These are phyloP conservation scores for Thielaviopsis ethacetica DNA, from an alignment of 2,329 filamentous ascomycete species.

Conservation along the genomic window DNA sequence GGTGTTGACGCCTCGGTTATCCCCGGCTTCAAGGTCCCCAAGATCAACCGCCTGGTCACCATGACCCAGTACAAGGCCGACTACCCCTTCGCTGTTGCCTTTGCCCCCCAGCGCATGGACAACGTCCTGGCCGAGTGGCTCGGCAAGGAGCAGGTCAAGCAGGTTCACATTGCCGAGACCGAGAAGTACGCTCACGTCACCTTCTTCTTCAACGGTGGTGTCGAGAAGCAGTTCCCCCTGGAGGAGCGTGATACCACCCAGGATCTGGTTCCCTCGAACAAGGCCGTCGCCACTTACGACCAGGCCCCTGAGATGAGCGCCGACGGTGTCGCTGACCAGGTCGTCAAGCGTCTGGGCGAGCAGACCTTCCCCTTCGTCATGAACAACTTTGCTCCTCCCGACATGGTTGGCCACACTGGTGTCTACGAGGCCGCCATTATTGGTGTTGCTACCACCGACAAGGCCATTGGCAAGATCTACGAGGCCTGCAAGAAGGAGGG, in stretches of 20 bases:
- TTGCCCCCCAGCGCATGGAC: slow-evolving; percentile 87
- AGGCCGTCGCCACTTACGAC: slow-evolving; percentile 83
- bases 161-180: slow-evolving; percentile 94
- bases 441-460: slow-evolving; percentile 74
- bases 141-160: slow-evolving; percentile 71
- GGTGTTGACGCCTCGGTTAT: slow-evolving; percentile 80
- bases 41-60: slow-evolving; percentile 69
- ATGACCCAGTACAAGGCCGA: slow-evolving; percentile 98
- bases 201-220: slow-evolving; percentile 99
- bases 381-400: slow-evolving; percentile 99
- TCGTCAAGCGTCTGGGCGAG: slow-evolving; percentile 71
- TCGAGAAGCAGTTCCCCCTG: slow-evolving; percentile 87
- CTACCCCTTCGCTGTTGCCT: slow-evolving; percentile 83
- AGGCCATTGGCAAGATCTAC: slow-evolving; percentile 81
- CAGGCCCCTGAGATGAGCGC: slow-evolving; percentile 92
- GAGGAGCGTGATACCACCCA: slow-evolving; percentile 75
- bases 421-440: slow-evolving; percentile 89
- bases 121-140: slow-evolving; percentile 98
- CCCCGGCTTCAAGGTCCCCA: slow-evolving; percentile 86
- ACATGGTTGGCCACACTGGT: slow-evolving; percentile 98
- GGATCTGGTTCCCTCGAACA: slow-evolving; percentile 73
- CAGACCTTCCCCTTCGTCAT: slow-evolving; percentile 90
- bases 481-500: slow-evolving; percentile 86
- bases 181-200: slow-evolving; percentile 99
- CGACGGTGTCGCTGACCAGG: slow-evolving; percentile 74